Conservation (phyloP, 768 basidiomycete genomes). For the Termitomyces sp. region DNA sequence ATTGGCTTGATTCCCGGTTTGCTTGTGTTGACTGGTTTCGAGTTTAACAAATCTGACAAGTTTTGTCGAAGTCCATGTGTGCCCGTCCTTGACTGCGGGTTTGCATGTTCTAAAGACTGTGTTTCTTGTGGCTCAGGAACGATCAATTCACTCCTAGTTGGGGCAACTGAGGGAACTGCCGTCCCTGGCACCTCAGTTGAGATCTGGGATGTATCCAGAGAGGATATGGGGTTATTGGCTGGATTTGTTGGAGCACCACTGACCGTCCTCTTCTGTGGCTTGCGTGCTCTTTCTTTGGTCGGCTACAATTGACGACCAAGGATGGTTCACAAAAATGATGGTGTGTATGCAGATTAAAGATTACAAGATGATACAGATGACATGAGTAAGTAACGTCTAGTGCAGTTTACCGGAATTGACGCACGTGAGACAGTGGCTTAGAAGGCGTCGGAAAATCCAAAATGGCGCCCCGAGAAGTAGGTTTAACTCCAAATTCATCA, state of each 20-base stretch:
- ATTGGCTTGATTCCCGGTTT: background rate
- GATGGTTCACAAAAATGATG: conserved; percentile 8
- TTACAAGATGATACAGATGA: conserved; percentile 19
- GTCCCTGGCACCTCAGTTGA: background rate
- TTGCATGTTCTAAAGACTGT: background rate
- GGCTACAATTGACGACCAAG: conserved; percentile 40
- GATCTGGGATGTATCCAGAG: background rate
- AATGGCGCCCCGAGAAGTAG: conserved; percentile 13
- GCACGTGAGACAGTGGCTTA: conserved; percentile 78
- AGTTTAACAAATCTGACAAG: background rate
- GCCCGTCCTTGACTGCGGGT: background rate
- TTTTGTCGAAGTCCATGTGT: background rate
- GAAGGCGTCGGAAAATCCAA: conserved; percentile 37
- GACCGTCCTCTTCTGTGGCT: conserved; percentile 38
- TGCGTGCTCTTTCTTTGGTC: conserved; percentile 68
- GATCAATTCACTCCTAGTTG: background rate
- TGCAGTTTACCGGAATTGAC: conserved; percentile 65
- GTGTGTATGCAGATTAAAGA: conserved; percentile 14
- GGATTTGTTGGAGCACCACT: background rate
- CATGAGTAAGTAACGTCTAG: conserved; percentile 38
- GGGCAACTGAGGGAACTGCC: background rate
- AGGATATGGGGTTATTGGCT: background rate
- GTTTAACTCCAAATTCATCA: conserved; percentile 45
- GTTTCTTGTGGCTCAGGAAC: background rate
- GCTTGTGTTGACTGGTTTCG: background rate